Evolutionary conservation across 176 grass and related monocot genomes (phyloP).

Genomic region (Alopecurus myosuroides): DNA sequence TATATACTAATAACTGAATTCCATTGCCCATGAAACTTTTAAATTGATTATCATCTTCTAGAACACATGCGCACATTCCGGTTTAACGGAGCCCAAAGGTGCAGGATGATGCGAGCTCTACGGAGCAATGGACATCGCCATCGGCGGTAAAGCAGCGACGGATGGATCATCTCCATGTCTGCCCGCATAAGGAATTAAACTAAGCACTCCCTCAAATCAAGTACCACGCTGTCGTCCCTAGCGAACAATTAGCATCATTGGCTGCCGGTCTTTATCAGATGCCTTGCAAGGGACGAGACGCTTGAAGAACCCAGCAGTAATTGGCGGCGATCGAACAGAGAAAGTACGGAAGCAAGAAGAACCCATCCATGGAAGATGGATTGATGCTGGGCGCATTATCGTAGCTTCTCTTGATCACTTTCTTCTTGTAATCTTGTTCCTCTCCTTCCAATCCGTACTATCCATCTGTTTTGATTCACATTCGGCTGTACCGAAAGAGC

Average conservation of each 20-base stretch:
- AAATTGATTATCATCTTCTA: neutral
- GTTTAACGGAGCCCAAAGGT: neutral
- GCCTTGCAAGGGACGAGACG: conserved; percentile 30
- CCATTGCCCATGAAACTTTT: neutral
- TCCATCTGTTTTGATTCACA: neutral
- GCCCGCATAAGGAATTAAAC: neutral
- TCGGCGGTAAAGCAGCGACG: neutral
- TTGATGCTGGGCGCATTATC: conserved; percentile 6
- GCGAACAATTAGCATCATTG: neutral
- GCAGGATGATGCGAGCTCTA: neutral
- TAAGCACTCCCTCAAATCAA: neutral
- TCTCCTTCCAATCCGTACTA: neutral
- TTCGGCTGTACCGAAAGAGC: neutral
- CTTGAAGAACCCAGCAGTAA: neutral
- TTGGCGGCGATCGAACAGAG: neutral
- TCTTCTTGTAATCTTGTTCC: neutral
- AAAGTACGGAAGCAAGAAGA: neutral
- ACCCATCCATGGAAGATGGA: neutral
- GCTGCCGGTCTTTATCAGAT: conserved; percentile 7
- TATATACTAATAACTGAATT: neutral
- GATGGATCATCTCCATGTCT: neutral
- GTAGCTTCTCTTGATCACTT: too few species aligned
- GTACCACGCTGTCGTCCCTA: too few species aligned
- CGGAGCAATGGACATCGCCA: neutral
- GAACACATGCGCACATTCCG: neutral